Base-by-base conservation (phyloP, 106 monocot genomes). In the Dendrobium nobile region DNA sequence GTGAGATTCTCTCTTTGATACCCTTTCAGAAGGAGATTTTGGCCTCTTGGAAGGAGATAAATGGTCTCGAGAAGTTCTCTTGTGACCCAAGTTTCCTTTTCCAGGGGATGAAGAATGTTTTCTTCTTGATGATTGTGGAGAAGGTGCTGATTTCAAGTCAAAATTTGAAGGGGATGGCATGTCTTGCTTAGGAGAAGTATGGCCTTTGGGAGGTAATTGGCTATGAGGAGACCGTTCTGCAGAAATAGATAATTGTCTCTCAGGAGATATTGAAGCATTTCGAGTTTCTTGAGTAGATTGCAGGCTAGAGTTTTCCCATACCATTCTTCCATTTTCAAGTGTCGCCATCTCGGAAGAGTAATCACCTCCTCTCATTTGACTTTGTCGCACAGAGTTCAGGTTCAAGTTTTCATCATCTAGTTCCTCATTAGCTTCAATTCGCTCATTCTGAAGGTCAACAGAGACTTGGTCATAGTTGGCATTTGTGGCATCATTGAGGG, bases 21-120 rank as follows among this genome's bases (percentile, higher is more conserved):
- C 72, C 67, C 81, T 87, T 72, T 78, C 85, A 56, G 84, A 55
- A 56, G 87, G 58, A 82, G 87, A 87, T 78, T 74, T 89, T 45
- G 75, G 72, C 73, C 82, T 86, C 77, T 7, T 55, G 76, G 84
- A 41, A 75, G 89, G 84, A 80, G 86, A 89, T 51, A 67, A 45
- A 78, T 28, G 77, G 47, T 87, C 87, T 68, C 48, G 77, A 20
- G 84, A 86, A 11, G 76, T 31, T 75, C 87, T 84, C 22, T 82
- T 89, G 67, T 31, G 84, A 78, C 77, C 80, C 40, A 41, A 40
- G 61, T 18, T 27, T 54, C 22, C 67, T 24, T 83, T 87, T 75
- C 80, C 82, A 45, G 82, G 83, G 72, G 89, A 89, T 19, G 76
- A 41, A 81, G 87, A 85, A 43, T 19, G 84, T 26, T 79, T 81